These are phyloP conservation scores for Candida albicans DNA, from an alignment of 1,139 yeast species.

Conservation along the genomic window DNA sequence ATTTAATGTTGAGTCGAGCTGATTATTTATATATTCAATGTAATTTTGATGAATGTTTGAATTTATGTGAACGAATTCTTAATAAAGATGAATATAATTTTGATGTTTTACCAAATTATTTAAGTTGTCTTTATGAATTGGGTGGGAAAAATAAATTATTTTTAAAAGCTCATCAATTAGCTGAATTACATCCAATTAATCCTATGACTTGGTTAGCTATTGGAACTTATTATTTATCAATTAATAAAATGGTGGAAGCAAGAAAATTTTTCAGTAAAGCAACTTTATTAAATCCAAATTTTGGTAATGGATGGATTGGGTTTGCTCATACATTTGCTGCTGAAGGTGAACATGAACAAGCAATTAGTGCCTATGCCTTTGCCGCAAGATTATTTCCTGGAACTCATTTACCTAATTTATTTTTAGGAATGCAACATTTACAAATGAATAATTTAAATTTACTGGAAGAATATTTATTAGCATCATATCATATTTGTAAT, in stretches of 20 bases:
- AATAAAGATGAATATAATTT: slow-evolving; percentile 69
- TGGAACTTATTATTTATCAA: slow-evolving; percentile 83
- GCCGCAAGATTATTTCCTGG: slow-evolving; percentile 95
- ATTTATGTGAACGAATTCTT: slow-evolving; percentile 66
- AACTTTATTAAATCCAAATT: slow-evolving; percentile 82
- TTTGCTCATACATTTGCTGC: slow-evolving; percentile 98
- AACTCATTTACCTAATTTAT: slow-evolving; percentile 85
- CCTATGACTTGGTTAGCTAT: slow-evolving; percentile 92
- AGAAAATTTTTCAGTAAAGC: slow-evolving; percentile 87
- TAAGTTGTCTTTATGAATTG: slow-evolving; percentile 82
- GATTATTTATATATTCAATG: slow-evolving; percentile 77
- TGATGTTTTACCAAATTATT: slow-evolving; percentile 72
- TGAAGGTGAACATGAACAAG: slow-evolving; percentile 98
- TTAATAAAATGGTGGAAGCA: slow-evolving; percentile 76
- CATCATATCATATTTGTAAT: slow-evolving; percentile 77
- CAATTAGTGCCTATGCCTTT: slow-evolving; percentile 94
- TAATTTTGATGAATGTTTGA: slow-evolving; percentile 73
- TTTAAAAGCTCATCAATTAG: slow-evolving; percentile 78
- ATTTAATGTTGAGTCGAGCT: slow-evolving; percentile 67
- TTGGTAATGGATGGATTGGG: slow-evolving; percentile 97
- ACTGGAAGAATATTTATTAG: slow-evolving; percentile 81
- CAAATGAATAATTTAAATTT: slow-evolving; percentile 80
- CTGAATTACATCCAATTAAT: slow-evolving; percentile 79
- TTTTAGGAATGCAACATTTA: slow-evolving; percentile 93
- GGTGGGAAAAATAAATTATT: slow-evolving; percentile 83